Percentiles rank a stretch among this genome's conserved stretches.
These are phyloP conservation scores for Saccharomycopsis sp. DNA, from an alignment of 805 yeast species.

Conservation along the genomic window DNA sequence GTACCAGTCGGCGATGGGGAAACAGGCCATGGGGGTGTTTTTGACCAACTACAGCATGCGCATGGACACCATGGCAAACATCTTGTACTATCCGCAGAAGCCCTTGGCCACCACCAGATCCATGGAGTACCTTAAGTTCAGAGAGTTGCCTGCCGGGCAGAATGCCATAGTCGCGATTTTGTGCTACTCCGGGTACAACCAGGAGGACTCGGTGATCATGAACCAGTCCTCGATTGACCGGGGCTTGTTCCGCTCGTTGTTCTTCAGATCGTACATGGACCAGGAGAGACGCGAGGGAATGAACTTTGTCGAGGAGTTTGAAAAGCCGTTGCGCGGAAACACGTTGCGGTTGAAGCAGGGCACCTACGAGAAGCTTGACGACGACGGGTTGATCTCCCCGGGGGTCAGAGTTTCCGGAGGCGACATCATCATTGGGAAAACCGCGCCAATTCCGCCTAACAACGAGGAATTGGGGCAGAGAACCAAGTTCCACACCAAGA, in stretches of 20 bases:
- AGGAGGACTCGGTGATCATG: conserved; percentile 99
- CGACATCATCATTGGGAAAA: conserved; percentile 96
- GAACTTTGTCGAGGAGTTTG: conserved; percentile 96
- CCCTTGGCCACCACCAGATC: conserved; percentile 97
- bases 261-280: conserved; percentile 97
- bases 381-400: conserved; percentile 96
- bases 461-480: conserved; percentile 98
- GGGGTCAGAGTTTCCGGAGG: conserved; percentile 99
- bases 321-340: conserved; percentile 91
- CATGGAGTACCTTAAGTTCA: conserved; percentile 93
- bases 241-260: conserved; percentile 91
- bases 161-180: conserved; percentile 97
- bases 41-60: conserved; percentile 91
- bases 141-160: conserved; percentile 99
- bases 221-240: conserved; percentile 96
- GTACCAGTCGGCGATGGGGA: conserved; percentile 99
- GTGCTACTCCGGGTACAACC: conserved; percentile 97
- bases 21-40: conserved; percentile 99
- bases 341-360: conserved; percentile 96
- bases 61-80: conserved; percentile 99
- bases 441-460: conserved; percentile 99
- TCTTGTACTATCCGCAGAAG: conserved; percentile 94
- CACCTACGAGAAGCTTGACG: conserved; percentile 95
- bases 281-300: conserved; percentile 98
- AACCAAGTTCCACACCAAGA: conserved; percentile 94